Evolutionary conservation across 2,329 filamentous ascomycete species (phyloP).

Genomic region (Ascochyta koolunga): DNA sequence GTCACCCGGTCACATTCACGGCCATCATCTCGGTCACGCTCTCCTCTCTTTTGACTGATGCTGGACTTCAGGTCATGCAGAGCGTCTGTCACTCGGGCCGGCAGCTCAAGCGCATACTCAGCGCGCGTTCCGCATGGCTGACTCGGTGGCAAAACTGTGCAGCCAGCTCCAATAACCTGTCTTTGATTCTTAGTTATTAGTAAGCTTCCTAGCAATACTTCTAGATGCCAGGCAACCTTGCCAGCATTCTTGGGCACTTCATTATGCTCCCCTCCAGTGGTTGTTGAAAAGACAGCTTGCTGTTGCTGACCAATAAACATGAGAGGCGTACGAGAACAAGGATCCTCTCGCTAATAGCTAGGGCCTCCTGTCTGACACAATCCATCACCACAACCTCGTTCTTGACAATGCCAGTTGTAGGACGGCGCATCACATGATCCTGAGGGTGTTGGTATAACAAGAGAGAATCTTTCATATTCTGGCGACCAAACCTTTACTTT

Average conservation of each 20-base stretch:
- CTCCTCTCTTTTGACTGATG: neutral
- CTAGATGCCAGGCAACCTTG: too few relatives aligned
- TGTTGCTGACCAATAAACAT: neutral
- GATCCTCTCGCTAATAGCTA: neutral
- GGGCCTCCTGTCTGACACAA: neutral
- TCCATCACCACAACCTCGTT: neutral
- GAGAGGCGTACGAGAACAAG: neutral
- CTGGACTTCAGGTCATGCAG: neutral
- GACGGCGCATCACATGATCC: slow-evolving; percentile 1
- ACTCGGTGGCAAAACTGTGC: neutral
- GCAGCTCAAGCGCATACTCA: neutral
- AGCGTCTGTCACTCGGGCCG: too few relatives aligned
- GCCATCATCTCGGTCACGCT: neutral
- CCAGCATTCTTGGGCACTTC: too few relatives aligned
- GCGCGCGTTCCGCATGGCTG: neutral
- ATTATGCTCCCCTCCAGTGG: neutral
- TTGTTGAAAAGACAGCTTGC: neutral
- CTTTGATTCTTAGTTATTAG: neutral
- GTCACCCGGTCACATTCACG: slow-evolving; percentile 8
- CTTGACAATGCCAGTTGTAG: neutral
- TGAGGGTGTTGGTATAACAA: neutral
- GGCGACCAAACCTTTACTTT: neutral
- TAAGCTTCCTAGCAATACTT: neutral
- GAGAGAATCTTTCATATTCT: neutral
- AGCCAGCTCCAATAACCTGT: neutral